phyloP scores from a whole-genome alignment of 306 rosid genomes.

The Quercus rubra region DNA sequence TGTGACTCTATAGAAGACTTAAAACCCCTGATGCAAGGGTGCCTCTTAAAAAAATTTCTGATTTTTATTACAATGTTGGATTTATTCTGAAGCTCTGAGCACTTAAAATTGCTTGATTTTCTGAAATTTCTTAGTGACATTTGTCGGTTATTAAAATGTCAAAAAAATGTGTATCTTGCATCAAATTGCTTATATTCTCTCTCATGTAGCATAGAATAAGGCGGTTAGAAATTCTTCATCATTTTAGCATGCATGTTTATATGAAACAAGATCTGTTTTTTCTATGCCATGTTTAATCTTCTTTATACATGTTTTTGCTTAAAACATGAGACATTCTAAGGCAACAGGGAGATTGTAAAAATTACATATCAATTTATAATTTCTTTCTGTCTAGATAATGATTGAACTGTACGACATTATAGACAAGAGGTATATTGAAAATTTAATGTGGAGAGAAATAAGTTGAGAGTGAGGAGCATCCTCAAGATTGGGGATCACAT shows the following conservation, averaged over 20 bases:
- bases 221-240: neutral
- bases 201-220: neutral
- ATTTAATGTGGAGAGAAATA: neutral
- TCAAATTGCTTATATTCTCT: constrained; percentile 9
- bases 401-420: neutral
- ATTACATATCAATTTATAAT: neutral
- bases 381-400: neutral
- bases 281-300: too few species aligned
- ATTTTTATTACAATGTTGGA: constrained; percentile 34
- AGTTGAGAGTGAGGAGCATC: neutral
- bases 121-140: constrained; percentile 10
- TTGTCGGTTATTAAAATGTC: constrained; percentile 3
- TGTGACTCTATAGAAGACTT: constrained; percentile 47
- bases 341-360: neutral
- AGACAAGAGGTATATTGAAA: neutral
- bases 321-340: neutral
- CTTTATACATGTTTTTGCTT: neutral
- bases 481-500: neutral
- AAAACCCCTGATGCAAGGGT: constrained; percentile 29
- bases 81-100: constrained; percentile 32
- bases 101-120: constrained; percentile 25
- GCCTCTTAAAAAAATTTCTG: constrained; percentile 28
- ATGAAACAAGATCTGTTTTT: neutral
- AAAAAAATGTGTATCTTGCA: constrained; percentile 17
- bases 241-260: neutral